These are phyloP conservation scores for Arthrobotrys sphaeroides DNA, from an alignment of 2,329 filamentous ascomycete species.

Conservation along the genomic window DNA sequence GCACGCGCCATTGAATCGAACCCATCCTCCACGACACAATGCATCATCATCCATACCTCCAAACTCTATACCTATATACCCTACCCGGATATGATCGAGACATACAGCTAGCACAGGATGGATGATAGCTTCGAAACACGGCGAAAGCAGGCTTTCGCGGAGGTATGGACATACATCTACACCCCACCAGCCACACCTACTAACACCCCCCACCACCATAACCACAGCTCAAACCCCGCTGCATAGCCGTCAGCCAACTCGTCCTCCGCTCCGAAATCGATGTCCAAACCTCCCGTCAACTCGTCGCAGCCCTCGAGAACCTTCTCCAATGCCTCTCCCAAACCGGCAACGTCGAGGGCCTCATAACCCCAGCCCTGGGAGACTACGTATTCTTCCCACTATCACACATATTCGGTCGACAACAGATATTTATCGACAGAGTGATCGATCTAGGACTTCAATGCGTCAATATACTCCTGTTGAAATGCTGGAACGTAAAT, in stretches of 20 bases:
- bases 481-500: constrained; percentile 78
- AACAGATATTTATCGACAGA: constrained; percentile 75
- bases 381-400: constrained; percentile 96
- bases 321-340: constrained; percentile 64
- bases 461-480: constrained; percentile 77
- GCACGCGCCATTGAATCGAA: constrained; percentile 17
- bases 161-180: constrained; percentile 15
- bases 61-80: neutral
- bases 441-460: constrained; percentile 79
- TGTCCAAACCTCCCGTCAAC: constrained; percentile 62
- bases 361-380: constrained; percentile 81
- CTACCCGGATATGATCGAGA: neutral
- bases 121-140: constrained; percentile 22
- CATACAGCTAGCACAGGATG: constrained; percentile 26
- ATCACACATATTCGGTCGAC: constrained; percentile 82
- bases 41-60: neutral
- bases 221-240: constrained; percentile 72
- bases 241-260: constrained; percentile 70
- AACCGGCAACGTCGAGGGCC: constrained; percentile 63
- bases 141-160: constrained; percentile 48
- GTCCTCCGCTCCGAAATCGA: constrained; percentile 66
- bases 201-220: constrained; percentile 18
- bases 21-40: constrained; percentile 1
- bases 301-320: constrained; percentile 63
- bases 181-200: neutral